Base-by-base conservation (phyloP, 169 alveolate species). In the Ichthyophthirius multifiliis region DNA sequence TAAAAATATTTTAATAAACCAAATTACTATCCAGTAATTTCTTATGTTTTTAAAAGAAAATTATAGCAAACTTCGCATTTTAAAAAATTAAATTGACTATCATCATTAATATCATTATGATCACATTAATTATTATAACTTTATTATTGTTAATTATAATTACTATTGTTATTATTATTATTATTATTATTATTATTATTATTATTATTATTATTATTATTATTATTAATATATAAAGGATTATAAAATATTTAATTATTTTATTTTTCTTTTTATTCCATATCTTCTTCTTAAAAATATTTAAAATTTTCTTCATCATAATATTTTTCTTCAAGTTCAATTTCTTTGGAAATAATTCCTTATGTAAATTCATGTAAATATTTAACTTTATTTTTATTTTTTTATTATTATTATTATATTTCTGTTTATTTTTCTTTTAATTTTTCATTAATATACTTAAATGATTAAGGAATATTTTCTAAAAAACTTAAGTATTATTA, bases 1-100 rank as follows among this genome's bases (percentile, higher is more conserved):
- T 76, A 78, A 64, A 78, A 64, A 18, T 78, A 64, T 32, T 65
- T 78, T 37, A 78, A 78, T 65, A 78, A 78, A 18, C 86, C 86
- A 32, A 55, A 81, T 46, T 47, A 48, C 10, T 74, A 74, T 73
- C 41, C 73, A 55, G 46, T 81, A 74, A 23, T 34, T 30, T 27
- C 7, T 65, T 65, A 34, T 31, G 46, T 31, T 35, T 65, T 18
- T 1, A 31, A 13, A 1, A 65, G 44, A 34, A 65, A 65, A 0
- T 65, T 47, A 31, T 31, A 65, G 47, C 75, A 65, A 31, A 31
- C 23, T n/a, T 31, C 12, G 32, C 75, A 65, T 9, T 34, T 31
- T 31, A 65, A 41, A 41, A 65, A 65, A 34, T 41, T 47, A 20
- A 34, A 34, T 15, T 34, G 5, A 45, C 12, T 12, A 12, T 41